Evolutionary conservation across 108 stramenopile genomes (phyloP), one percentile per base, ranked within the genome.

Genomic region (Chaetoceros tenuissimus): DNA sequence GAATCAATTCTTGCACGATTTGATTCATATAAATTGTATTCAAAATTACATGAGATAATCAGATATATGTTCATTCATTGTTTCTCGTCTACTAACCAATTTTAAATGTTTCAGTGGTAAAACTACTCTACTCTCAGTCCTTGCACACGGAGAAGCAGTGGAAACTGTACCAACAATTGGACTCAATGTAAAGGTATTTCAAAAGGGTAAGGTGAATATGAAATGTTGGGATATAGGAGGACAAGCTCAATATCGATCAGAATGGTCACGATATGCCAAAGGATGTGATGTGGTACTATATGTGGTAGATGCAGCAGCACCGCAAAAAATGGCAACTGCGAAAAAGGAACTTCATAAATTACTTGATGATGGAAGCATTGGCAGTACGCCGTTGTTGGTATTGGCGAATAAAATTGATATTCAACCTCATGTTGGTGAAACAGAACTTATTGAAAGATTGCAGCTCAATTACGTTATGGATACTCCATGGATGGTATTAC

Each of bases 151-250:
- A 45, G 71, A 78, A 46, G 80, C 92, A 3, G 91, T 95, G 47
- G 95, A 96, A 67, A 97, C 96, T 0, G 91, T 92, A 17, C 94
- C 94, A 20, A 97, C 96, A 31, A 94, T 97, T 62, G 96, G 96
- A 3, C 78, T 97, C 31, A 94, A 95, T 62, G 96, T 97, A 46
- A 97, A 97, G 74, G 88, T 94, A 20, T 81, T 90, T 55, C 81
- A 89, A 58, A 87, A 88, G 64, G 90, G 90, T 16, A 62, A 79
- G 24, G 94, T 97, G 7, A 88, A 93, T 55, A 94, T 97, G 92
- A 97, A 97, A 75, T 95, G 94, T 73, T 97, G 96, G 96, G 96
- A 97, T 63, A 88, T 95, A 13, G 95, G 94, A 20, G 96, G 96
- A 2, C 92, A 94, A 69, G 87, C 88, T 26, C 87, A 94, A 69